A percentile compares a stretch with the other conserved stretches of the same genome.
Conservation (phyloP, 345 rosid species). For the Camelina sativa region DNA sequence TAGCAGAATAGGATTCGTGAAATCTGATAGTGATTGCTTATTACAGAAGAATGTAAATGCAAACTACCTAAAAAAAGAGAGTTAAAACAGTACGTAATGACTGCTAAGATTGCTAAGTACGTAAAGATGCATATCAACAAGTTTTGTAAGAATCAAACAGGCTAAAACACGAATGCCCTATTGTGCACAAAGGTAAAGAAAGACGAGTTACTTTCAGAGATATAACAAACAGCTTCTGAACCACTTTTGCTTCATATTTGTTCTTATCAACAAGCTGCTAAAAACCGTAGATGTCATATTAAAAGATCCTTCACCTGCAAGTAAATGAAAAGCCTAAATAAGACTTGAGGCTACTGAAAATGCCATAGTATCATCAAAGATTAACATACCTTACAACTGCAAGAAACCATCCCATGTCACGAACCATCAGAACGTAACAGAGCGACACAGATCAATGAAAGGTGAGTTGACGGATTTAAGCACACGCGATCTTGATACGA, state of each 20-base stretch:
- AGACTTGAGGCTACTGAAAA: conserved; percentile 2
- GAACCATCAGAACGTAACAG: background rate
- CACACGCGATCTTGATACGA: background rate
- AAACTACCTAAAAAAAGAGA: no score
- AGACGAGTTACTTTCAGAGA: no score
- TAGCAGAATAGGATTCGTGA: no score
- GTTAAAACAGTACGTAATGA: no score
- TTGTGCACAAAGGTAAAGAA: no score
- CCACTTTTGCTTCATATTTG: conserved; percentile 1
- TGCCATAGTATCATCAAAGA: background rate
- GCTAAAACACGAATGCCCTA: no score
- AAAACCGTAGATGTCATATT: no score
- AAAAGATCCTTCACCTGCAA: conserved; percentile 1
- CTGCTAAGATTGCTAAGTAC: no score
- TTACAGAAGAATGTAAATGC: no score
- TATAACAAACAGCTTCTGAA: background rate
- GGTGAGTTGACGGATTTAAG: background rate
- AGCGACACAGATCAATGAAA: background rate
- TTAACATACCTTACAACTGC: background rate
- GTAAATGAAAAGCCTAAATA: background rate
- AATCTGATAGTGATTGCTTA: no score
- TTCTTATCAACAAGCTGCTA: background rate
- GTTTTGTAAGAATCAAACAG: no score
- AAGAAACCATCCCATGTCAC: background rate
- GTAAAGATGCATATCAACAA: background rate